Conservation (phyloP, 116 monocot species). For the Phalaenopsis hybrid region DNA sequence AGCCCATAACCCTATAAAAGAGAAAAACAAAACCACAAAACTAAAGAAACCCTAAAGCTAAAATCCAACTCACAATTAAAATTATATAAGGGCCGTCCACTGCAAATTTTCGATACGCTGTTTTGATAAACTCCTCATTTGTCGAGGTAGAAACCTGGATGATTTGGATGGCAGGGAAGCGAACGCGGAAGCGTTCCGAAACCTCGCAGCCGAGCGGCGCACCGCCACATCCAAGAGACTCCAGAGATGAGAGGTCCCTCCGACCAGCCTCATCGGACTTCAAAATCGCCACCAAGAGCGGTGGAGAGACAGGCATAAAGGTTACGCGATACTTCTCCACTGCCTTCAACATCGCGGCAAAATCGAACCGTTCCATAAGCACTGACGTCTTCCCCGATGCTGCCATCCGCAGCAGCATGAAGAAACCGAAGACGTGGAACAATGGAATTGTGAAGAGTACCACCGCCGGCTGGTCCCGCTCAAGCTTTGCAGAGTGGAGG, state of each 20-base stretch:
- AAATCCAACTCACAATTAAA: not conserved
- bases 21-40: not conserved
- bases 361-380: conserved; percentile 59
- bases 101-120: not conserved
- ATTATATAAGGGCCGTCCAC: not conserved
- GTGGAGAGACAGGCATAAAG: conserved; percentile 46
- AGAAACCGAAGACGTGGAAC: conserved; percentile 71
- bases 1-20: conserved; percentile 48
- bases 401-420: conserved; percentile 28
- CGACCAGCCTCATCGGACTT: conserved; percentile 26
- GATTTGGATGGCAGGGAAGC: conserved; percentile 37
- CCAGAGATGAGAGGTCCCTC: conserved; percentile 20
- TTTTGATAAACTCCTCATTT: not conserved
- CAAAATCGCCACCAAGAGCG: conserved; percentile 53
- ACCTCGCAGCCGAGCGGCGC: conserved; percentile 32
- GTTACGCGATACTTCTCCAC: conserved; percentile 50
- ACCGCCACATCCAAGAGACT: conserved; percentile 24
- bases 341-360: conserved; percentile 40
- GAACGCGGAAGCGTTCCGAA: conserved; percentile 27
- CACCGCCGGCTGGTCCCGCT: conserved; percentile 14
- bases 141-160: conserved; percentile 26
- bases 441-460: conserved; percentile 44
- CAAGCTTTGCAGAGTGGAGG: not conserved
- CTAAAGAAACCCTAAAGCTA: not conserved
- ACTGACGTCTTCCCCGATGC: conserved; percentile 42